These are phyloP conservation scores for Austroboletus olivaceoglutinosus DNA, from an alignment of 1,284 basidiomycete species.

Conservation along the genomic window DNA sequence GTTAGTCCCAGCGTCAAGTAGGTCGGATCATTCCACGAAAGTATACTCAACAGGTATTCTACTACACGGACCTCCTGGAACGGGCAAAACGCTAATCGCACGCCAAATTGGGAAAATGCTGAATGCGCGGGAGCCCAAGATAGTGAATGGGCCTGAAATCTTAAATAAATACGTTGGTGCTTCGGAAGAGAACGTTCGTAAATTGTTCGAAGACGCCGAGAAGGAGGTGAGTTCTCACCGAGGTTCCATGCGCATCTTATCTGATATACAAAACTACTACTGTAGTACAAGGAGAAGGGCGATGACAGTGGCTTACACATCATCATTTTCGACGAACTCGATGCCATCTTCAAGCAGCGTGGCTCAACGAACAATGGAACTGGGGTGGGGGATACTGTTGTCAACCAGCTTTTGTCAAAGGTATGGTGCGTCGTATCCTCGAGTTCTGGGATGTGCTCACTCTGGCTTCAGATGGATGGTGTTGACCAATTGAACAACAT, in stretches of 20 bases:
- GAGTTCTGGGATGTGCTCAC: neutral
- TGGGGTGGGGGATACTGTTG: slow-evolving; percentile 97
- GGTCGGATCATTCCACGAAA: neutral
- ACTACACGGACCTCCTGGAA: slow-evolving; percentile 95
- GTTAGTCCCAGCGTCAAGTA: slow-evolving; percentile 38
- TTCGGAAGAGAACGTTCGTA: slow-evolving; percentile 98
- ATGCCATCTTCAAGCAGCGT: slow-evolving; percentile 99
- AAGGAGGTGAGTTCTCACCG: slow-evolving; percentile 66
- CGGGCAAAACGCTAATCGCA: slow-evolving; percentile 98
- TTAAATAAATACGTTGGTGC: slow-evolving; percentile 98
- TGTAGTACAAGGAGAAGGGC: slow-evolving; percentile 94
- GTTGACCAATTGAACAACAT: slow-evolving; percentile 99
- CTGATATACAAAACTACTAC: neutral
- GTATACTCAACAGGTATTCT: slow-evolving; percentile 67
- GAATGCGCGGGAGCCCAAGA: slow-evolving; percentile 96
- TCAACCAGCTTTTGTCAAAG: slow-evolving; percentile 98
- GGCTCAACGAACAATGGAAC: slow-evolving; percentile 89
- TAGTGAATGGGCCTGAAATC: slow-evolving; percentile 98
- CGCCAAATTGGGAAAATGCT: slow-evolving; percentile 99
- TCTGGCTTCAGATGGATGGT: slow-evolving; percentile 83
- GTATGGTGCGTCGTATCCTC: slow-evolving; percentile 34
- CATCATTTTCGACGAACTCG: slow-evolving; percentile 99
- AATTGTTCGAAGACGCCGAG: slow-evolving; percentile 97
- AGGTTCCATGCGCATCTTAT: neutral
- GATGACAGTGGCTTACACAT: slow-evolving; percentile 98